phyloP scores from a whole-genome alignment of 2,329 filamentous ascomycete species.

The Colletotrichum zoysiae region DNA sequence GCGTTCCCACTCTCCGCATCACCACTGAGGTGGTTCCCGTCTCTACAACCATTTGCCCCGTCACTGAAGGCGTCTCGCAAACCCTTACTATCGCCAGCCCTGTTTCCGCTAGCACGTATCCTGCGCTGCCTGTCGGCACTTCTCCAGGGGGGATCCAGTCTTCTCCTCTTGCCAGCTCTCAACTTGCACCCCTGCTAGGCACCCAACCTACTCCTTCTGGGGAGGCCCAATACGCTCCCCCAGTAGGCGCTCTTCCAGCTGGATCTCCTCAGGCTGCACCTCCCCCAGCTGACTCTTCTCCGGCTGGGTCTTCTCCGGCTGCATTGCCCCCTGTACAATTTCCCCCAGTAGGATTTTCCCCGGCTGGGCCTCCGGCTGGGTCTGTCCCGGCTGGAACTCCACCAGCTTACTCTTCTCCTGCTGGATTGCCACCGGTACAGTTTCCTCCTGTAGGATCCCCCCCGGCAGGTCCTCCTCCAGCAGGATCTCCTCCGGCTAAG shows the following conservation, averaged over 20 bases:
- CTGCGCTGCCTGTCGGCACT: background rate
- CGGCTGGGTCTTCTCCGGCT: background rate
- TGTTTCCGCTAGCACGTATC: slow-evolving; percentile 12
- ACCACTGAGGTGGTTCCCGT: slow-evolving; percentile 54
- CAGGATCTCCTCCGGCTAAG: background rate
- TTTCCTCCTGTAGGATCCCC: too few relatives aligned
- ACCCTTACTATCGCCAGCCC: slow-evolving; percentile 27
- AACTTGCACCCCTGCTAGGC: background rate
- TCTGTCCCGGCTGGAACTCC: background rate
- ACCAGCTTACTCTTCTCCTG: background rate
- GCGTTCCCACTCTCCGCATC: slow-evolving; percentile 46
- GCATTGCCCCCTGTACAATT: background rate
- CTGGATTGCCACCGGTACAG: background rate
- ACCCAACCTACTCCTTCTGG: slow-evolving; percentile 2
- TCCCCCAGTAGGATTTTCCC: too few relatives aligned
- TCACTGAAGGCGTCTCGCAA: slow-evolving; percentile 29
- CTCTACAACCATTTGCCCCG: slow-evolving; percentile 56
- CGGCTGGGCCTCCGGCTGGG: background rate
- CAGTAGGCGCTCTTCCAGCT: background rate
- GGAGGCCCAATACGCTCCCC: background rate
- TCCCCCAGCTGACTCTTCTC: background rate
- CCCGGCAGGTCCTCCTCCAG: too few relatives aligned
- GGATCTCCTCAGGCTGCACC: background rate
- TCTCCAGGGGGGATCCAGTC: background rate
- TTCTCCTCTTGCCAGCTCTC: background rate